These are phyloP conservation scores for Scenedesmus sp. DNA, from an alignment of 163 green algal species.

Conservation along the genomic window DNA sequence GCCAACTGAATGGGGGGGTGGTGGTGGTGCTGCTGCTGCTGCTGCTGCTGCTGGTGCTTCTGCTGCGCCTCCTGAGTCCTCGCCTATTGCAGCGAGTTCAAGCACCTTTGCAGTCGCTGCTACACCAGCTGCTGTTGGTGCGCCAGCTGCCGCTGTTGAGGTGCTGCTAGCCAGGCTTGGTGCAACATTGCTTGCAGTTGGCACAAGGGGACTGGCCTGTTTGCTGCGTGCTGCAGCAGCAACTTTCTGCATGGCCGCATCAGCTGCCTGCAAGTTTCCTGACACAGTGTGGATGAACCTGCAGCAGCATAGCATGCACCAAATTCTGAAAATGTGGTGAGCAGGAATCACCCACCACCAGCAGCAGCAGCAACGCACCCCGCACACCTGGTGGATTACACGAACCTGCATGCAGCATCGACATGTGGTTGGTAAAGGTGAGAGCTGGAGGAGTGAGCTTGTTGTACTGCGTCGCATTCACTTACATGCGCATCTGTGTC, in stretches of 20 bases:
- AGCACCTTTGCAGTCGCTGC: background rate
- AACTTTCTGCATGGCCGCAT: conserved; percentile 32
- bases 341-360: background rate
- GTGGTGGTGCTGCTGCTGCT: background rate
- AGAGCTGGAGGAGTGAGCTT: background rate
- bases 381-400: no score
- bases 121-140: background rate
- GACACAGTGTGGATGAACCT: conserved; percentile 43
- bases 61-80: background rate
- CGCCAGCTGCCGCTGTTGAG: background rate
- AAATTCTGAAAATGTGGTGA: background rate
- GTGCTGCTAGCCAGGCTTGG: background rate
- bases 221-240: conserved; percentile 29
- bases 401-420: no score
- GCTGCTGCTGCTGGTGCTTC: background rate
- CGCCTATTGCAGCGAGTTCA: no score
- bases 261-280: conserved; percentile 31
- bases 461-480: background rate
- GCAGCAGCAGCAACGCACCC: no score
- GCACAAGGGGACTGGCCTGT: background rate
- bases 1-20: no score
- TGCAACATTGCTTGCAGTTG: background rate
- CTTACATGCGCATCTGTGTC: conserved; percentile 21
- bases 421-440: no score
- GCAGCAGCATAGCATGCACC: background rate